Evolutionary conservation across 2,329 filamentous ascomycete genomes (phyloP).

Genomic region (Akanthomyces lecanii): DNA sequence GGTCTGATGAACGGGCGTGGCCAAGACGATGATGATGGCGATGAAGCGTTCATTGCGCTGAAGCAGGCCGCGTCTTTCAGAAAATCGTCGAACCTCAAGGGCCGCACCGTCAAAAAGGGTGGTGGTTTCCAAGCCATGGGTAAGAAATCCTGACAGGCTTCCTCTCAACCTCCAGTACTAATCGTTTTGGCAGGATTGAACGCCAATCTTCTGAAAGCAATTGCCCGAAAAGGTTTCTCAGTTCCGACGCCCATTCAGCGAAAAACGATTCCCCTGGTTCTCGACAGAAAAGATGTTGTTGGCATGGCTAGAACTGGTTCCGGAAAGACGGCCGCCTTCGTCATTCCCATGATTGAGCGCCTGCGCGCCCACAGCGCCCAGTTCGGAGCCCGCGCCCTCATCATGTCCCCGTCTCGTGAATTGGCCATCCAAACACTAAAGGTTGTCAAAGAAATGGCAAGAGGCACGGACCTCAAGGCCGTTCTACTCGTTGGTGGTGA

Average conservation of each 20-base stretch:
- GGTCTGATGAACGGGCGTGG: conserved; percentile 53
- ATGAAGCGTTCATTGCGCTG: conserved; percentile 87
- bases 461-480: conserved; percentile 86
- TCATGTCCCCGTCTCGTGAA: conserved; percentile 90
- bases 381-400: conserved; percentile 79
- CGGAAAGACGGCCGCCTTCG: conserved; percentile 96
- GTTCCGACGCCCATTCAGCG: conserved; percentile 96
- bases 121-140: conserved; percentile 97
- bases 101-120: conserved; percentile 85
- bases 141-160: conserved; percentile 28
- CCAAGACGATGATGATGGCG: conserved; percentile 57
- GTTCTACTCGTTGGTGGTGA: conserved; percentile 92
- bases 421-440: conserved; percentile 91
- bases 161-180: background rate
- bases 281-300: conserved; percentile 92
- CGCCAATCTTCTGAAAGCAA: conserved; percentile 79
- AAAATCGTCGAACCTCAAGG: conserved; percentile 77
- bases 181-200: conserved; percentile 57
- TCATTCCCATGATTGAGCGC: conserved; percentile 96
- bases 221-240: conserved; percentile 88
- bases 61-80: conserved; percentile 83
- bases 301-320: conserved; percentile 99
- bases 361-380: conserved; percentile 82
- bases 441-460: conserved; percentile 90
- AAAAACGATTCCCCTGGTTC: conserved; percentile 88